Evolutionary conservation across 2,329 filamentous ascomycete genomes (phyloP).

Genomic region (Fusarium abutilonis): DNA sequence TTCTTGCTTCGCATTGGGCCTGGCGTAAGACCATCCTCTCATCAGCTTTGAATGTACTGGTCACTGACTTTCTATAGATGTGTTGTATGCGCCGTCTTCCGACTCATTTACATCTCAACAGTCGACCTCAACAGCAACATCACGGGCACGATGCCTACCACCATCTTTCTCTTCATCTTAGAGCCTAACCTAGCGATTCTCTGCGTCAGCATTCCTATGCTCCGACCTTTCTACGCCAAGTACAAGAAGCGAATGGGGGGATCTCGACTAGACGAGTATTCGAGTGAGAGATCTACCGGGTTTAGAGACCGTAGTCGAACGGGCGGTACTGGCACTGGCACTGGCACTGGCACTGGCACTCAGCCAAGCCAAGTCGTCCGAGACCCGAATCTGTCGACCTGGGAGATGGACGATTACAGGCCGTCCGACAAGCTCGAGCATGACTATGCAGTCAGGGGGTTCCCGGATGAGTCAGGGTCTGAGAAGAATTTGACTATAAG

Average conservation of each 20-base stretch:
- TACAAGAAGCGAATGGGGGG: slow-evolving; percentile 49
- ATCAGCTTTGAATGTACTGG: rapidly evolving
- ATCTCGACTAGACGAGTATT: slow-evolving; percentile 45
- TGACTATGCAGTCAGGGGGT: slow-evolving; percentile 18
- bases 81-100: slow-evolving; percentile 52
- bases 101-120: slow-evolving; percentile 51
- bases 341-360: slow-evolving; percentile 13
- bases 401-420: slow-evolving; percentile 43
- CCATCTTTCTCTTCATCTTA: slow-evolving; percentile 53
- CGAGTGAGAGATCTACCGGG: slow-evolving; percentile 32
- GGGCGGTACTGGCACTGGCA: slow-evolving; percentile 13
- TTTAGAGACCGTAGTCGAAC: slow-evolving; percentile 37
- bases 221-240: slow-evolving; percentile 50
- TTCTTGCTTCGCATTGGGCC: slow-evolving; percentile 50
- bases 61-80: slow-evolving; percentile 43
- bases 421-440: slow-evolving; percentile 26
- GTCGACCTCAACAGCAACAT: slow-evolving; percentile 51
- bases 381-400: slow-evolving; percentile 28
- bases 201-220: slow-evolving; percentile 56
- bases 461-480: slow-evolving; percentile 38
- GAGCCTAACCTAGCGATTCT: slow-evolving; percentile 55
- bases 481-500: slow-evolving; percentile 41
- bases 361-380: slow-evolving; percentile 3
- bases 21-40: slow-evolving; percentile 44
- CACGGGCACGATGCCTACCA: slow-evolving; percentile 54